Base-by-base conservation (phyloP, 352 stramenopile species). In the Phytopythium montanum region DNA sequence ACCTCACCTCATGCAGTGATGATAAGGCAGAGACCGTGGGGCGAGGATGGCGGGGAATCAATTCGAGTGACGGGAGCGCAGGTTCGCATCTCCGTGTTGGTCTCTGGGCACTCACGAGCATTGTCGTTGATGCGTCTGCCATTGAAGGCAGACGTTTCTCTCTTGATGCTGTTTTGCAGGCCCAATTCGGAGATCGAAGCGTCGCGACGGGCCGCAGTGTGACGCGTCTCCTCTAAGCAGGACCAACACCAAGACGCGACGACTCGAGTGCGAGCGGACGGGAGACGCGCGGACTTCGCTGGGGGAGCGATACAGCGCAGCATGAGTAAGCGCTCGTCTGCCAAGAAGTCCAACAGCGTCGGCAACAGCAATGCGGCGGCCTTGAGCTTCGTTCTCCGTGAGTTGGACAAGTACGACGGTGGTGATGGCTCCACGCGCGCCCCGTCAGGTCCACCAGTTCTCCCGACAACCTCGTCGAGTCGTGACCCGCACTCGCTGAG, bases 341-440 rank as follows among this genome's bases (percentile, higher is more conserved):
- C 25, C 12, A 52, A 52, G 26, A 52, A 52, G 45, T 16, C 23
- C 26, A 52, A 23, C 25, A 14, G 23, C 18, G 12, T 4, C 2
- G 10, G 26, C 2, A 52, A 16, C 25, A 34, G 23, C 58, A 72
- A 73, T 50, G 60, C 59, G 26, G 73, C 73, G n/a, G 87, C 80
- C 50, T 59, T 90, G 6, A 79, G 72, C 36, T 80, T 87, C 25
- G 67, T 89, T 26, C 69, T 80, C n/a, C 70, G 68, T 42, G 79
- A 79, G 29, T 68, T 92, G 29, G 70, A 83, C 63, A 80, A 82
- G 42, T 92, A 88, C 48, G 76, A 85, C 19, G 70, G 56, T 60
- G 68, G 83, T 23, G 64, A 66, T 49, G 59, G 39, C 2, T 61
- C 39, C 26, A 59, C 57, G 25, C 68, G 61, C 16, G 60, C 66